Evolutionary conservation across 805 yeast genomes (phyloP).

Genomic region (Candida suzukii): DNA sequence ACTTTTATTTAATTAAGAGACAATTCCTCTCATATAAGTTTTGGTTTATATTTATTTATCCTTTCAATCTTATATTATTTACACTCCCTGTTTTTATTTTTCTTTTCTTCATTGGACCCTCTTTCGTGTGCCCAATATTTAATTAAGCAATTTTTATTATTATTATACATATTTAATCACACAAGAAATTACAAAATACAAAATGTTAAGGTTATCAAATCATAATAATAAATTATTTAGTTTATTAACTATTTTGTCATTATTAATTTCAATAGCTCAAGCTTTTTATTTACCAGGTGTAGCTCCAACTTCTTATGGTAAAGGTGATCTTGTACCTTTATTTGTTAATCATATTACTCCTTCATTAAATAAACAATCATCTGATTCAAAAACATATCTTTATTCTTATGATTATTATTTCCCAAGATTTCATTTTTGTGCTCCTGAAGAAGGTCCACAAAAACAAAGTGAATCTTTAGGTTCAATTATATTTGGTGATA

Average conservation of each 20-base stretch:
- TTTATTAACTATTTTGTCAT: background rate
- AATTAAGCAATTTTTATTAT: too few relatives aligned
- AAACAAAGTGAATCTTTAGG: conserved; percentile 89
- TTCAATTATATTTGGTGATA: conserved; percentile 88
- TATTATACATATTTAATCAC: too few relatives aligned
- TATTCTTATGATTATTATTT: conserved; percentile 82
- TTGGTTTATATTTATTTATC: too few relatives aligned
- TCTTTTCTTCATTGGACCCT: too few relatives aligned
- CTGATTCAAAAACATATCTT: conserved; percentile 45
- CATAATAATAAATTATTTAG: background rate
- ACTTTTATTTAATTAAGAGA: too few relatives aligned
- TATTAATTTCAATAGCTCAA: conserved; percentile 8
- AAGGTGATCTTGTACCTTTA: conserved; percentile 67
- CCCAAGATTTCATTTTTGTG: conserved; percentile 77
- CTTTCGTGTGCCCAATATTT: too few relatives aligned
- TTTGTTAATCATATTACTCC: conserved; percentile 91
- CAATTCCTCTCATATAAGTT: too few relatives aligned
- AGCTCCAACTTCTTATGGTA: conserved; percentile 83
- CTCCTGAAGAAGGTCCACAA: conserved; percentile 55
- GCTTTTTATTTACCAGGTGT: conserved; percentile 94
- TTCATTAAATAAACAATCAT: conserved; percentile 37
- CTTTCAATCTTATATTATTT: too few relatives aligned
- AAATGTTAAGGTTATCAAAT: too few relatives aligned
- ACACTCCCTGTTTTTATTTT: too few relatives aligned
- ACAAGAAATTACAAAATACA: background rate